Conservation (phyloP, 2,329 filamentous ascomycete species). For the Cytospora leucostoma region DNA sequence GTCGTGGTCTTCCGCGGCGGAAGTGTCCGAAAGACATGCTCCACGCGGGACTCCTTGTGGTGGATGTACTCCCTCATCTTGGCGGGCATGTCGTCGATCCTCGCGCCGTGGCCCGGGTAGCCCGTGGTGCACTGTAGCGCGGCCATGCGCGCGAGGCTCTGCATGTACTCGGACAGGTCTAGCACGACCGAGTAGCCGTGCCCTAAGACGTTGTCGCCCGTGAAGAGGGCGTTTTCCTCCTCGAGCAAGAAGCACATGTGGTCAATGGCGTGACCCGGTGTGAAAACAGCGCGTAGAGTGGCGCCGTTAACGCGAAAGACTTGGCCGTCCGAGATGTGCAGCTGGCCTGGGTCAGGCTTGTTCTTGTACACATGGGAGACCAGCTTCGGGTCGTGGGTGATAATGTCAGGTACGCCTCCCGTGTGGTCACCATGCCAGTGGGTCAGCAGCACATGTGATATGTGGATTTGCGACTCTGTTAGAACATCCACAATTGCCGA, state of each 20-base stretch:
- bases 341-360: conserved; percentile 36
- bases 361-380: conserved; percentile 38
- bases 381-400: conserved; percentile 40
- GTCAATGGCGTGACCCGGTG: conserved; percentile 73
- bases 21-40: conserved; percentile 38
- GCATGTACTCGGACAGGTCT: conserved; percentile 58
- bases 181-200: conserved; percentile 75
- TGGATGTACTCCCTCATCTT: conserved; percentile 43
- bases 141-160: conserved; percentile 25
- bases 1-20: conserved; percentile 31
- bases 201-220: conserved; percentile 73
- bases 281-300: conserved; percentile 64
- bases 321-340: conserved; percentile 50
- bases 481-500: too few relatives aligned
- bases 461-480: not conserved
- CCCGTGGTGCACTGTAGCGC: conserved; percentile 39
- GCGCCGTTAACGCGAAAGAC: conserved; percentile 59
- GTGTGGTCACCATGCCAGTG: conserved; percentile 78
- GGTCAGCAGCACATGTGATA: not conserved
- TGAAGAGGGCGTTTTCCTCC: conserved; percentile 79
- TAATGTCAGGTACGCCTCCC: conserved; percentile 63
- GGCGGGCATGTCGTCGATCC: conserved; percentile 39
- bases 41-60: conserved; percentile 42
- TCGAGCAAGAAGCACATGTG: conserved; percentile 79
- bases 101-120: conserved; percentile 48